Base-by-base conservation (phyloP, 2,329 filamentous ascomycete species). In the Lachnellula cervina region DNA sequence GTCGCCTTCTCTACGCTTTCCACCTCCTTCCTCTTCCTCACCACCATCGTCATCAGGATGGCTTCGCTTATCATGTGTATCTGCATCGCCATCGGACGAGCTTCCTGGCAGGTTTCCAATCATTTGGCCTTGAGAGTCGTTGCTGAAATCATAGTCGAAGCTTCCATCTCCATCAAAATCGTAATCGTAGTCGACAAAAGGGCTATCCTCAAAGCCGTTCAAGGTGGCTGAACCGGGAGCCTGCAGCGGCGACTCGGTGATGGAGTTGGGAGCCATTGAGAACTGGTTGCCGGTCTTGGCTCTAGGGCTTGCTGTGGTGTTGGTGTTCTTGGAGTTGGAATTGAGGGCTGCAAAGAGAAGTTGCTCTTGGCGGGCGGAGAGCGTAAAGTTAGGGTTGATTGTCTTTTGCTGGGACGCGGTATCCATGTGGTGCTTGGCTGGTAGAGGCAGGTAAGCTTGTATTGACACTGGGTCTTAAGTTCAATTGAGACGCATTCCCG, bases 101-200 rank as follows among this genome's bases (percentile, higher is more conserved):
- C 62, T 68, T 53, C 79, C 84, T 0, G 88, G 87, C 21, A 93
- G 73, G 56, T 89, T 87, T 28, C 88, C 90, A 66, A 93, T 92
- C 81, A 94, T 83, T 60, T 83, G 80, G 54, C 80, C 77, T 38
- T 84, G 79, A 17, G 76, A 77, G 54, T 77, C 77, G 57, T 82
- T 76, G 51, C 65, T 69, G 49, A 76, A 72, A 59, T 74, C 74
- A 48, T 79, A 77, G 54, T 90, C 88, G 69, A 90, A 92, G 68
- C 79, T 86, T 37, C 80, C 81, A 66, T 92, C 88, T 57, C 77
- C 78, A 57, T 92, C 89, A 56, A 90, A 84, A 47, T 89, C 86
- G 62, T 88, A 86, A 62, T 88, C 85, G 66, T 91, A 94, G 68
- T 96, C 90, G 56, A 95, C 78, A 67, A 86, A 92, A 0, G 92